Evolutionary conservation across 2,329 filamentous ascomycete genomes (phyloP).

Genomic region (Alternaria consortialis): DNA sequence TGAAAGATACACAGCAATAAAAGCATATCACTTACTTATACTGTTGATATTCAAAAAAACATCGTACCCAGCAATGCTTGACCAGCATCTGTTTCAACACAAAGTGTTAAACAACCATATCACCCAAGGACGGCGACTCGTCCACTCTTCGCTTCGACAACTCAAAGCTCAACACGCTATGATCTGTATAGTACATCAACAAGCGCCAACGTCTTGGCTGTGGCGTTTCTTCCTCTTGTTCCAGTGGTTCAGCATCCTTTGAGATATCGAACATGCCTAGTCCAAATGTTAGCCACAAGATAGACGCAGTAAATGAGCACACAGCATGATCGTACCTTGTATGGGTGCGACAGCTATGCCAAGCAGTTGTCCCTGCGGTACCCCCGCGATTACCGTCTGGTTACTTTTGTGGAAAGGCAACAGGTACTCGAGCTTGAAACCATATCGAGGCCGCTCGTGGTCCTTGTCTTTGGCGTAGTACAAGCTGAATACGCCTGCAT

Average conservation of each 20-base stretch:
- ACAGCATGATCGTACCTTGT: slow-evolving; percentile 53
- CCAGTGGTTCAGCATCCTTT: background rate
- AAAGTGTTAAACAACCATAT: slow-evolving; percentile 33
- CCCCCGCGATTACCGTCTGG: slow-evolving; percentile 15
- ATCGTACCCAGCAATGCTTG: background rate
- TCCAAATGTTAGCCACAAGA: background rate
- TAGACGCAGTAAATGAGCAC: background rate
- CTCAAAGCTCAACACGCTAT: slow-evolving; percentile 75
- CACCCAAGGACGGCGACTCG: slow-evolving; percentile 23
- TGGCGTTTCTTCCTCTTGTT: background rate
- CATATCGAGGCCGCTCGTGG: slow-evolving; percentile 54
- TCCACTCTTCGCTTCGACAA: slow-evolving; percentile 51
- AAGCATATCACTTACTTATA: background rate
- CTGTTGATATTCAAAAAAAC: background rate
- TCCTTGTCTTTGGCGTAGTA: slow-evolving; percentile 50
- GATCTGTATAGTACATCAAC: slow-evolving; percentile 76
- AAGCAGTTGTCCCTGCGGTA: slow-evolving; percentile 58
- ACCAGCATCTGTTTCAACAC: no score
- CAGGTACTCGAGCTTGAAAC: slow-evolving; percentile 65
- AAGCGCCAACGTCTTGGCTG: slow-evolving; percentile 66
- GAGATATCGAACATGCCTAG: slow-evolving; percentile 12
- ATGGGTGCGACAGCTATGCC: slow-evolving; percentile 74
- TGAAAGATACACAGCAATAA: background rate
- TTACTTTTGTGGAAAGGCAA: slow-evolving; percentile 55
- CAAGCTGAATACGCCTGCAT: slow-evolving; percentile 69